A percentile compares a stretch with the other conserved stretches of the same genome.
Conservation (phyloP, 2,329 filamentous ascomycete species). For the Xylariaceae sp. region DNA sequence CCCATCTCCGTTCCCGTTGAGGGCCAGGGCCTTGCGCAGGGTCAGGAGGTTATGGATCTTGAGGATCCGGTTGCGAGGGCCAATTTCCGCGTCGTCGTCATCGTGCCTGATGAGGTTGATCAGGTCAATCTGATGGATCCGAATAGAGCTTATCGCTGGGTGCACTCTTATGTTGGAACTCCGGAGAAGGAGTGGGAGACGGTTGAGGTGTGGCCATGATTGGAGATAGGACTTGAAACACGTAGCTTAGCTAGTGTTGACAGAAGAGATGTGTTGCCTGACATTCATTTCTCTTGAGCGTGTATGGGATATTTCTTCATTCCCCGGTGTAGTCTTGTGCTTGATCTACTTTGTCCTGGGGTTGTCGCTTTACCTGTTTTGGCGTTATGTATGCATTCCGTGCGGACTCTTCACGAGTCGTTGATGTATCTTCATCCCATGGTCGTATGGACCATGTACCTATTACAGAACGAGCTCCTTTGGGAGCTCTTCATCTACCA, state of each 20-base stretch:
- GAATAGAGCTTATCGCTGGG: conserved; percentile 56
- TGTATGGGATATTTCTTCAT: no score
- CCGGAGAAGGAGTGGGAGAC: conserved; percentile 54
- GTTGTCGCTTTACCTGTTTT: no score
- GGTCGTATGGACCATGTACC: no score
- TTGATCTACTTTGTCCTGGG: no score
- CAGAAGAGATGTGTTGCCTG: no score
- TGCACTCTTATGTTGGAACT: conserved; percentile 54
- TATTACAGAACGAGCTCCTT: no score
- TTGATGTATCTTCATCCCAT: no score
- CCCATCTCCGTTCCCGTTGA: conserved; percentile 48
- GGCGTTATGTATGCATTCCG: no score
- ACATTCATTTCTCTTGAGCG: no score
- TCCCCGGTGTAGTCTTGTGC: no score
- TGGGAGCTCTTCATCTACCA: no score
- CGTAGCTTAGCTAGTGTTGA: not conserved
- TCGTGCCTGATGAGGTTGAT: conserved; percentile 74
- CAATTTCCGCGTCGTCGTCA: conserved; percentile 79
- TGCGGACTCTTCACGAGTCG: no score
- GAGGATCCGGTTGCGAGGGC: conserved; percentile 63
- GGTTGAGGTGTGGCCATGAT: conserved; percentile 64
- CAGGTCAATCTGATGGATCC: conserved; percentile 65
- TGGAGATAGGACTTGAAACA: not conserved
- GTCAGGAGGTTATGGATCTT: conserved; percentile 64
- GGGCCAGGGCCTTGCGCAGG: conserved; percentile 39